Percentiles rank a stretch among this genome's conserved stretches.
Conservation (phyloP, 306 rosid genomes). For the Lathyrus sativus region DNA sequence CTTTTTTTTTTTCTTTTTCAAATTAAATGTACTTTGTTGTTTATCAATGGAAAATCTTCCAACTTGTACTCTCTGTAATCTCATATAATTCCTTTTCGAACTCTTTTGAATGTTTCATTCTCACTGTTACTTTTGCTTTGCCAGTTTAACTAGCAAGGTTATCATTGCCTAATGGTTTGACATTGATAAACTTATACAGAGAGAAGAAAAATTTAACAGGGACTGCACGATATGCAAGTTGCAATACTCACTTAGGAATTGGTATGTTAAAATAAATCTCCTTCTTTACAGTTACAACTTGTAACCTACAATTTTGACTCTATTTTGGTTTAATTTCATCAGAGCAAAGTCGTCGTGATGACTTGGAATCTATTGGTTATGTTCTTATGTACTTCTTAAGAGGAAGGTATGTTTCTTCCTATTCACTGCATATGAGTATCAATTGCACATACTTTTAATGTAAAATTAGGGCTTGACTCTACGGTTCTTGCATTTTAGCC, state of each 20-base stretch:
- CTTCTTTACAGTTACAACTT: slow-evolving; percentile 12
- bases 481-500: slow-evolving; percentile 55
- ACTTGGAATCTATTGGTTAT: slow-evolving; percentile 89
- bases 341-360: slow-evolving; percentile 95
- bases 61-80: slow-evolving; percentile 22
- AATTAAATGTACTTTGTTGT: slow-evolving; percentile 10
- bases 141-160: slow-evolving; percentile 14
- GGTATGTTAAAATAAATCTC: slow-evolving; percentile 52
- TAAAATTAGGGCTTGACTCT: slow-evolving; percentile 30
- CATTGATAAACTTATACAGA: slow-evolving; percentile 54
- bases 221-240: slow-evolving; percentile 90
- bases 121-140: slow-evolving; percentile 22
- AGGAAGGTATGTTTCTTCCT: slow-evolving; percentile 67
- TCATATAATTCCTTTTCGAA: slow-evolving; percentile 7
- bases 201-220: slow-evolving; percentile 86
- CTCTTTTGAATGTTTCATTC: slow-evolving; percentile 29
- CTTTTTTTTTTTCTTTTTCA: neutral
- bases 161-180: slow-evolving; percentile 39
- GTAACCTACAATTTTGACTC: slow-evolving; percentile 31
- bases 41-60: slow-evolving; percentile 22
- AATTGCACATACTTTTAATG: slow-evolving; percentile 18
- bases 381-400: slow-evolving; percentile 81
- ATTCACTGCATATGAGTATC: slow-evolving; percentile 28
- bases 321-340: slow-evolving; percentile 38
- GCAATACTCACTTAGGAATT: slow-evolving; percentile 82